Evolutionary conservation across 768 basidiomycete genomes (phyloP).

Genomic region (Pleurotus tuber-regium): DNA sequence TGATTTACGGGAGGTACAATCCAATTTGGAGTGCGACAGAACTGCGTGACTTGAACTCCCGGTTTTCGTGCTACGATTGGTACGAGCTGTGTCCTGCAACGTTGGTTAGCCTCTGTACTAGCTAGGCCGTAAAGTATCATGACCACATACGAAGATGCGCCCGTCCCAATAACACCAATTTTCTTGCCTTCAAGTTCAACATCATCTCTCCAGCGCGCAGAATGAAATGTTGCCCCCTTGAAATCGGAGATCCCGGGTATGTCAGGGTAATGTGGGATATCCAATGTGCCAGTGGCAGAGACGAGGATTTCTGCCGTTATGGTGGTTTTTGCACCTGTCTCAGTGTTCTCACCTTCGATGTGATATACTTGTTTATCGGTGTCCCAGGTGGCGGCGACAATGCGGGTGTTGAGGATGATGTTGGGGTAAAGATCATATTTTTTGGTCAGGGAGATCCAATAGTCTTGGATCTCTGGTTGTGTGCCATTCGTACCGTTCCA

Average conservation of each 20-base stretch:
- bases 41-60: conserved; percentile 41
- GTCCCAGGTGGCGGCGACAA: conserved; percentile 47
- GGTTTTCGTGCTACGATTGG: conserved; percentile 41
- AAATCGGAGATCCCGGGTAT: conserved; percentile 37
- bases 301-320: conserved; percentile 46
- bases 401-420: conserved; percentile 41
- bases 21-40: conserved; percentile 51
- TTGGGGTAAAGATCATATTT: conserved; percentile 41
- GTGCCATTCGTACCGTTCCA: conserved; percentile 41
- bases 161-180: conserved; percentile 60
- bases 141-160: conserved; percentile 46
- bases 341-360: conserved; percentile 30
- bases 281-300: conserved; percentile 47
- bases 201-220: conserved; percentile 44
- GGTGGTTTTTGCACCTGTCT: conserved; percentile 25
- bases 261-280: conserved; percentile 37
- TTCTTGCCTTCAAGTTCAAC: conserved; percentile 41
- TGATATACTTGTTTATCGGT: conserved; percentile 30
- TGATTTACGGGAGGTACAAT: conserved; percentile 40
- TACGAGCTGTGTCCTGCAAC: conserved; percentile 47
- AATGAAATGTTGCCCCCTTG: conserved; percentile 51
- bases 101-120: neutral
- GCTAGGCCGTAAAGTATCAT: conserved; percentile 9
- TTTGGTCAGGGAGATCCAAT: conserved; percentile 37
- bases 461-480: conserved; percentile 40